phyloP scores from a whole-genome alignment of 2,329 filamentous ascomycete genomes.

The Paraphoma chrysanthemicola region DNA sequence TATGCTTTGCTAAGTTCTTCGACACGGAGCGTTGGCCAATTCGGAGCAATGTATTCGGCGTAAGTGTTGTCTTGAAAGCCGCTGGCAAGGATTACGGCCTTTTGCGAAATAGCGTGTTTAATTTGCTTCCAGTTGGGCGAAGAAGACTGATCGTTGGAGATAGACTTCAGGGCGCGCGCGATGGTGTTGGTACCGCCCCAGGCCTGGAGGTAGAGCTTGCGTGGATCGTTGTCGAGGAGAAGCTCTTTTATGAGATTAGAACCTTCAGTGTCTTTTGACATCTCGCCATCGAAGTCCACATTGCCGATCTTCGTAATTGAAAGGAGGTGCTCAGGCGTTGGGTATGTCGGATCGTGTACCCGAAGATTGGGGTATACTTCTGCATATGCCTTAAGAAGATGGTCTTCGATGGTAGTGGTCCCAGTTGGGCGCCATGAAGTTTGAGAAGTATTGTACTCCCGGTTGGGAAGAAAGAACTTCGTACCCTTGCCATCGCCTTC shows the following conservation, averaged over 20 bases:
- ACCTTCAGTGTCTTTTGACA: constrained; percentile 14
- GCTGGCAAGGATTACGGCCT: constrained; percentile 16
- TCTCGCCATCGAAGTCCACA: constrained; percentile 16
- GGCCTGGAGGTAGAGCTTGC: constrained; percentile 14
- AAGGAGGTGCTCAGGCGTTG: constrained; percentile 7
- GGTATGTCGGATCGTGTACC: constrained; percentile 9
- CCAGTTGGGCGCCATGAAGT: constrained; percentile 16
- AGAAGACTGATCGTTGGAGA: constrained; percentile 2
- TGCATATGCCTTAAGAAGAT: constrained; percentile 11
- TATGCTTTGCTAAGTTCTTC: constrained; percentile 10
- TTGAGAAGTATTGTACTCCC: constrained; percentile 19
- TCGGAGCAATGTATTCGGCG: constrained; percentile 8
- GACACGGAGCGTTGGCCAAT: constrained; percentile 12
- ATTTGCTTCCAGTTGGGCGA: background rate
- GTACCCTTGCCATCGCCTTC: constrained; percentile 14
- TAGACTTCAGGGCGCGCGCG: constrained; percentile 14
- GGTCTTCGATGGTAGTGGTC: constrained; percentile 9
- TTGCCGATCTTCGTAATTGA: constrained; percentile 14
- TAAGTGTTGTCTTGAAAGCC: constrained; percentile 18
- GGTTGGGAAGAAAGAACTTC: constrained; percentile 10
- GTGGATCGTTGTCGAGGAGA: constrained; percentile 12
- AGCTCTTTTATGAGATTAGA: constrained; percentile 13
- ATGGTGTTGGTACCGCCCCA: constrained; percentile 21
- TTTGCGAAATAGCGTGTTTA: constrained; percentile 5
- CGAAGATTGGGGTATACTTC: constrained; percentile 13